A percentile compares a stretch with the other conserved stretches of the same genome.
Conservation (phyloP, 83 land plant genomes). For the Thuja plicata region DNA sequence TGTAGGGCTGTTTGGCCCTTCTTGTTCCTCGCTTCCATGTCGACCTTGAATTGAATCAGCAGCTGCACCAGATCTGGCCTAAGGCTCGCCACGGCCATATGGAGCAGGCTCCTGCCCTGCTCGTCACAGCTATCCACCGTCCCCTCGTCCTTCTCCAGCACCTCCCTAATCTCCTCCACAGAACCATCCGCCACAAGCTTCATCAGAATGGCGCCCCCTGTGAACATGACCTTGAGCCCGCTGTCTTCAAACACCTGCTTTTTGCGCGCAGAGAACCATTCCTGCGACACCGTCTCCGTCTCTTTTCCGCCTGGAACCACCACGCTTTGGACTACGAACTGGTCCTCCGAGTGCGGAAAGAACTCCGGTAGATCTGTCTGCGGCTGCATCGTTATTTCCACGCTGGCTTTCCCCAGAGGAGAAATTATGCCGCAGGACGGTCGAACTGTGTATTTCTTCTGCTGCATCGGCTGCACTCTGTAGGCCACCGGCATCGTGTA, state of each 20-base stretch:
- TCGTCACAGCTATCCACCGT: constrained; percentile 29
- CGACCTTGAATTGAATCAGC: constrained; percentile 41
- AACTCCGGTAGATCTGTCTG: constrained; percentile 25
- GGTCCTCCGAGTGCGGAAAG: constrained; percentile 35
- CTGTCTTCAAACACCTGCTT: constrained; percentile 55
- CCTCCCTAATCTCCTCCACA: constrained; percentile 48
- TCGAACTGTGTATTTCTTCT: constrained; percentile 31
- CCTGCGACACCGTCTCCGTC: constrained; percentile 36
- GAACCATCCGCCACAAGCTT: constrained; percentile 34
- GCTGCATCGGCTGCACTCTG: constrained; percentile 32
- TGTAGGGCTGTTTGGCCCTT: constrained; percentile 39
- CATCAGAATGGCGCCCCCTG: constrained; percentile 38
- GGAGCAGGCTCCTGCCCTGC: constrained; percentile 37
- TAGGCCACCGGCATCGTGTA: constrained; percentile 73
- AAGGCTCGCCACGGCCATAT: constrained; percentile 38
- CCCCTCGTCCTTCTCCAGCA: constrained; percentile 49
- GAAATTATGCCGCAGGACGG: constrained; percentile 50
- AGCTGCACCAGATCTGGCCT: constrained; percentile 63
- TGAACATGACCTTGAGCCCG: constrained; percentile 43
- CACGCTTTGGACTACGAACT: constrained; percentile 49
- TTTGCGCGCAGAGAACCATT: constrained; percentile 58
- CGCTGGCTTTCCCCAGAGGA: constrained; percentile 32
- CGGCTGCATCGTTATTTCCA: constrained; percentile 39
- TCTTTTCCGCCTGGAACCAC: constrained; percentile 52
- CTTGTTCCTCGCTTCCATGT: constrained; percentile 28